Base-by-base conservation (phyloP, 202 grass and related monocot genomes). In the Setaria viridis region DNA sequence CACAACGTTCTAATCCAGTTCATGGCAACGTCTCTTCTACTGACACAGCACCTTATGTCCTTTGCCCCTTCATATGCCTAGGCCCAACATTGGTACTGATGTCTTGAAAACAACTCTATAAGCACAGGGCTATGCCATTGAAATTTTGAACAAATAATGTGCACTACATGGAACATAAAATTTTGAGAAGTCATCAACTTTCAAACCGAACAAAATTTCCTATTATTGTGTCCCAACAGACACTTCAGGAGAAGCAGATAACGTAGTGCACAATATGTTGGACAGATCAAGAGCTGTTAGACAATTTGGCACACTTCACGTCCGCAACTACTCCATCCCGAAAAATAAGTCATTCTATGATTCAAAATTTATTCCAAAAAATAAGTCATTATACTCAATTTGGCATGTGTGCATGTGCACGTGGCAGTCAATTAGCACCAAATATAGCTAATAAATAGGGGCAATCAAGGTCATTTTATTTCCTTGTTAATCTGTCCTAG, bases 141-240 rank as follows among this genome's bases (percentile, higher is more conserved):
- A 68, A 68, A 42, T 68, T 68, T 42, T 67, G 17, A 63, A 19
- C 15, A 39, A 19, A 19, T 3, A 4, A 68, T 42, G 65, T n/a
- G 15, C 63, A 4, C 33, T 67, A 67, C 6, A 34, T 67, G 34
- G 65, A 67, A 67, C 13, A 41, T 9, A 19, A 67, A 37, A 66
- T 37, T 37, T 66, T 7, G 63, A 66, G 33, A 66, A 8, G 13
- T 65, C 32, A 16, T 17, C 32, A 37, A 66, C 6, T 35, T 66
- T 35, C 63, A 66, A 66, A 66, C 63, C 37, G 32, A 34, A 85
- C 17, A 72, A 80, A 79, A 19, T 51, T 58, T 45, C 37, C 11
- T 41, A 76, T 41, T 57, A 43, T 21, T 41, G 73, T 76, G 17
- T 9, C 19, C 19, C 17, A 39, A 21, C 33, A 56, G 9, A 56